Percentiles rank a stretch among this genome's conserved stretches.
phyloP scores from a whole-genome alignment of 768 basidiomycete genomes.

The Hemileccinum rubropunctum region DNA sequence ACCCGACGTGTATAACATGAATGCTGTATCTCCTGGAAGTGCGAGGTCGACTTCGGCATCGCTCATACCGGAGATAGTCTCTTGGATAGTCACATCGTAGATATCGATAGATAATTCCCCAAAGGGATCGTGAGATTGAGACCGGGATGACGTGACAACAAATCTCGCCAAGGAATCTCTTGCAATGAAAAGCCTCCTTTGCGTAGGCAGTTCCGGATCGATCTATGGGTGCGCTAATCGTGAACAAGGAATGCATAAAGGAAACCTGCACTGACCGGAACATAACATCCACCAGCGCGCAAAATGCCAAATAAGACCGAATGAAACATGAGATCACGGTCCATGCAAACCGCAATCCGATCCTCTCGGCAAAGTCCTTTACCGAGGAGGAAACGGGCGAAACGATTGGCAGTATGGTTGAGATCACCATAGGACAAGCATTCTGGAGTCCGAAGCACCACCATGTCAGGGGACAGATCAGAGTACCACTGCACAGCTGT shows the following conservation, averaged over 20 bases:
- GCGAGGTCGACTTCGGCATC: conserved; percentile 29
- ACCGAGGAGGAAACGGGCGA: conserved; percentile 41
- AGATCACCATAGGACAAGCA: conserved; percentile 34
- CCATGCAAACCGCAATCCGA: conserved; percentile 45
- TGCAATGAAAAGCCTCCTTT: conserved; percentile 45
- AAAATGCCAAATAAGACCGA: conserved; percentile 42
- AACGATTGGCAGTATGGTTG: conserved; percentile 36
- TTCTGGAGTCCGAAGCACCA: conserved; percentile 1
- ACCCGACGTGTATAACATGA: conserved; percentile 53
- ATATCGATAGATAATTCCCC: conserved; percentile 23
- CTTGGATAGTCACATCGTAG: conserved; percentile 17
- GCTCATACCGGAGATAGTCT: conserved; percentile 28
- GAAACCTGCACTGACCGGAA: conserved; percentile 37
- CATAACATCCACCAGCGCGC: conserved; percentile 50
- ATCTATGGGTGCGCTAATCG: conserved; percentile 36
- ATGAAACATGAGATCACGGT: conserved; percentile 42
- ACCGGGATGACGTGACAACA: conserved; percentile 36
- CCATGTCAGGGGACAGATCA: conserved; percentile 4
- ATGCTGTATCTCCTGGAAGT: conserved; percentile 32
- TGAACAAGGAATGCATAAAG: neutral
- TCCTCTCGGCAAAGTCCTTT: conserved; percentile 37
- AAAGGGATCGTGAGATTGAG: conserved; percentile 8
- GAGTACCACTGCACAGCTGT: conserved; percentile 25
- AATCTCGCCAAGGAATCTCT: conserved; percentile 40
- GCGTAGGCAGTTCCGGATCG: conserved; percentile 47